Conservation (phyloP, 257 asterid genomes). For the Oldenlandia corymbosa region DNA sequence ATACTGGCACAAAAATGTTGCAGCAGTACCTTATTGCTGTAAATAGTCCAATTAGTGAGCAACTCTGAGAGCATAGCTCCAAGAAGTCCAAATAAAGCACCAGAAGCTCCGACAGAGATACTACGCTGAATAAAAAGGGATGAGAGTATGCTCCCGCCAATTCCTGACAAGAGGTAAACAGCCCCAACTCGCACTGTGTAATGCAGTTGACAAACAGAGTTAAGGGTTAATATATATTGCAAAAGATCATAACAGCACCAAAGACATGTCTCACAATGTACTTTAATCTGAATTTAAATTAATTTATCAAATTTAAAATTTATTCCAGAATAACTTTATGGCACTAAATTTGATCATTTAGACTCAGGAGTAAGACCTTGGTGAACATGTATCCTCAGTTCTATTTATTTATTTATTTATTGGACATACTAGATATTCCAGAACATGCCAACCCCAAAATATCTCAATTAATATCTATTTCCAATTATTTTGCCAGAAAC, state of each 20-base stretch:
- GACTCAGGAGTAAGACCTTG: neutral
- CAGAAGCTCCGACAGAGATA: slow-evolving; percentile 98
- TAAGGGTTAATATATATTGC: neutral
- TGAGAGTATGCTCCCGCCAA: slow-evolving; percentile 84
- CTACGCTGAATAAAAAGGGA: slow-evolving; percentile 66
- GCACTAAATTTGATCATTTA: neutral
- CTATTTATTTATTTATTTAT: too few relatives aligned
- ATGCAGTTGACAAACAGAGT: slow-evolving; percentile 14
- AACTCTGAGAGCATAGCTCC: slow-evolving; percentile 96
- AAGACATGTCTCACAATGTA: neutral
- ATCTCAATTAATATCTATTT: neutral
- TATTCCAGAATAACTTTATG: slow-evolving; percentile 2
- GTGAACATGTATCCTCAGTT: neutral
- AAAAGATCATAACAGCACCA: neutral
- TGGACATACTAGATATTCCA: neutral
- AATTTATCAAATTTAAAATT: neutral
- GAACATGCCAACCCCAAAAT: neutral
- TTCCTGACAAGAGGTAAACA: slow-evolving; percentile 71
- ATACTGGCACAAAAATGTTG: neutral
- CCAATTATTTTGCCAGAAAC: neutral
- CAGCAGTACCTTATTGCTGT: slow-evolving; percentile 72
- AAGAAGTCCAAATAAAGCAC: slow-evolving; percentile 96
- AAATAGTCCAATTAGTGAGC: slow-evolving; percentile 92
- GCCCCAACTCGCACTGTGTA: slow-evolving; percentile 72
- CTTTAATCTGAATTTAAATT: neutral